Conservation (phyloP, 495 filamentous ascomycete species). For the Xylaria bambusicola region DNA sequence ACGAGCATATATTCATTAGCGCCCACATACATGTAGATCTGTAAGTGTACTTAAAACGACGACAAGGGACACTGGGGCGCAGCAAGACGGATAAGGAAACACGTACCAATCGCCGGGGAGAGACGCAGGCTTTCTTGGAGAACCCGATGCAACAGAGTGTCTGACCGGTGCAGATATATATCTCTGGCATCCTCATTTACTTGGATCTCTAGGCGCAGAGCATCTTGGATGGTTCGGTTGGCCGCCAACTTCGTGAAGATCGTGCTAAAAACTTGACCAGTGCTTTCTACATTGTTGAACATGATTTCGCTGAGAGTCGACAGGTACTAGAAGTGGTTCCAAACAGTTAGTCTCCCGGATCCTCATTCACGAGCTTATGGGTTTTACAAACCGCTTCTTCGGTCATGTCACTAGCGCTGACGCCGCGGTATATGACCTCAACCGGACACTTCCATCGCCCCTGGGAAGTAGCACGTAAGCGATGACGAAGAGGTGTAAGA, state of each 20-base stretch:
- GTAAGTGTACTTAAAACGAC: not conserved
- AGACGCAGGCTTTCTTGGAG: not conserved
- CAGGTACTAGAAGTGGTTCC: not conserved
- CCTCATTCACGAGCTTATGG: not conserved
- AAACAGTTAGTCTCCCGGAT: not conserved
- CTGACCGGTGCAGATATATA: not conserved
- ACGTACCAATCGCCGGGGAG: not conserved
- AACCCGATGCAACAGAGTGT: not conserved
- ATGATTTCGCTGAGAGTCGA: not conserved
- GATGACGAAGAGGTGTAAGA: not conserved
- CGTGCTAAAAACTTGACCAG: not conserved
- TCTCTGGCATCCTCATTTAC: not conserved
- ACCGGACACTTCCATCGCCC: not conserved
- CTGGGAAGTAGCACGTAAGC: not conserved
- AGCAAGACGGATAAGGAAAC: not conserved
- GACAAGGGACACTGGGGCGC: not conserved
- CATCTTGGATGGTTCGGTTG: not conserved
- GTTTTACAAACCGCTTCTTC: not conserved
- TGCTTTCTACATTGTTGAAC: not conserved
- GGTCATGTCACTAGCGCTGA: not conserved
- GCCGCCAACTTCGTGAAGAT: not conserved
- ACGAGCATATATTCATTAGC: not conserved
- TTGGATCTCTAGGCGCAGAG: not conserved
- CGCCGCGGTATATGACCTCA: not conserved
- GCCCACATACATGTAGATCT: not conserved